Conservation (phyloP, 768 basidiomycete genomes). For the Candolleomyces efflorescens region DNA sequence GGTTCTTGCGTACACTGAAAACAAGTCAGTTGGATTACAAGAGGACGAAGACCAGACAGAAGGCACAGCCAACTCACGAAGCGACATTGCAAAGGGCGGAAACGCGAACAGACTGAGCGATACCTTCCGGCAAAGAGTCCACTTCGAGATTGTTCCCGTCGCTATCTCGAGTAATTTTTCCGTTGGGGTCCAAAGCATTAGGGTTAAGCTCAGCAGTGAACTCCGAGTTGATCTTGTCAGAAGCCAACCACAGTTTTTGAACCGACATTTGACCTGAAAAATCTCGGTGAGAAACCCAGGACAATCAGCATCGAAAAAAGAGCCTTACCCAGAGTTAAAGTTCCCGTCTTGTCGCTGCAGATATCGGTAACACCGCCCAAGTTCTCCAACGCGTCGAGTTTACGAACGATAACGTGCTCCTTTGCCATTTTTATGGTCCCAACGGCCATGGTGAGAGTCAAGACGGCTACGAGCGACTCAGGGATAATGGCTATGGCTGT, state of each 20-base stretch:
- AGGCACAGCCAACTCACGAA: conserved; percentile 26
- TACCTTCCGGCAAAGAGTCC: conserved; percentile 14
- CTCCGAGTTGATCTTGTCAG: conserved; percentile 19
- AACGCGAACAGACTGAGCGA: conserved; percentile 25
- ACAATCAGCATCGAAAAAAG: background rate
- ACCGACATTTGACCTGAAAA: conserved; percentile 35
- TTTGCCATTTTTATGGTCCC: conserved; percentile 52
- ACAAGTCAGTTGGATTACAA: no score
- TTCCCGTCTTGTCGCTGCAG: conserved; percentile 68
- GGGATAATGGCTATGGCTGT: conserved; percentile 36
- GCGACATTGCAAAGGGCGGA: conserved; percentile 35
- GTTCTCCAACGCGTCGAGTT: conserved; percentile 61
- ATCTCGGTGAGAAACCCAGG: background rate
- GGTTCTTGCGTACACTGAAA: conserved; percentile 29
- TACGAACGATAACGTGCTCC: conserved; percentile 58
- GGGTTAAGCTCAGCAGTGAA: conserved; percentile 28
- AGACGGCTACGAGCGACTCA: conserved; percentile 40
- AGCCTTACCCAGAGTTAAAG: conserved; percentile 37
- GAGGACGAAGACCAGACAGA: no score
- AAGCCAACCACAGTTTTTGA: conserved; percentile 34
- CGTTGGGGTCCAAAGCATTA: conserved; percentile 29
- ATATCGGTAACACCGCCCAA: conserved; percentile 50
- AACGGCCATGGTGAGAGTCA: conserved; percentile 57
- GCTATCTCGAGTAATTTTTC: conserved; percentile 21
- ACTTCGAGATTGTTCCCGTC: conserved; percentile 19